These are phyloP conservation scores for Plasmodium chabaudi DNA, from an alignment of 169 alveolate species.

Conservation along the genomic window DNA sequence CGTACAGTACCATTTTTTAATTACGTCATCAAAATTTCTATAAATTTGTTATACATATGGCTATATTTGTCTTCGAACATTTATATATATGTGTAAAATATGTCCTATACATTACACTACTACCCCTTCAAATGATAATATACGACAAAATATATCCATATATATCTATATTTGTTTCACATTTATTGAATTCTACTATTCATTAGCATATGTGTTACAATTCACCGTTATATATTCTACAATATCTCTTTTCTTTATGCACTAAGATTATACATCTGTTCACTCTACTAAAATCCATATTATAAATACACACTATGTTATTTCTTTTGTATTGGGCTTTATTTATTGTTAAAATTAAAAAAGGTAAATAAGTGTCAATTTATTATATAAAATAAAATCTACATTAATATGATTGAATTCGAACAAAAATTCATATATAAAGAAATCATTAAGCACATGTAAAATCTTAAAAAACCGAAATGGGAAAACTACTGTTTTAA, in stretches of 20 bases:
- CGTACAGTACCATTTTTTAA: conserved; percentile 66
- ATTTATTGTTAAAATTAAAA: neutral
- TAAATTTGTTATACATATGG: too few species aligned
- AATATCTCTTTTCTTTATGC: neutral
- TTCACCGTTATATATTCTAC: neutral
- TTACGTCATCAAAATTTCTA: neutral
- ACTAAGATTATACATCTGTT: neutral
- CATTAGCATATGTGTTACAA: too few species aligned
- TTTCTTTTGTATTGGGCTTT: neutral
- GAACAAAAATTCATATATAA: neutral
- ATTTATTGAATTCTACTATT: too few species aligned
- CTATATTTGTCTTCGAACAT: too few species aligned
- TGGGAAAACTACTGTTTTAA: neutral
- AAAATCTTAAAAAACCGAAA: conserved; percentile 10
- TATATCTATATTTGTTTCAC: neutral
- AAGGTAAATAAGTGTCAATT: neutral
- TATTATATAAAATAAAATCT: conserved; percentile 4
- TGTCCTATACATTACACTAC: neutral
- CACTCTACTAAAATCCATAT: neutral
- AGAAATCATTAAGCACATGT: neutral
- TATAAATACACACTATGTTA: neutral
- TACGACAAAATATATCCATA: neutral
- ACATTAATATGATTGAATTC: neutral
- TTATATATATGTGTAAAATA: neutral
- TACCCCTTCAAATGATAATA: neutral